Evolutionary conservation across 139 green algal species (phyloP).

Genomic region (Chlamydomonas sphaeroides): DNA sequence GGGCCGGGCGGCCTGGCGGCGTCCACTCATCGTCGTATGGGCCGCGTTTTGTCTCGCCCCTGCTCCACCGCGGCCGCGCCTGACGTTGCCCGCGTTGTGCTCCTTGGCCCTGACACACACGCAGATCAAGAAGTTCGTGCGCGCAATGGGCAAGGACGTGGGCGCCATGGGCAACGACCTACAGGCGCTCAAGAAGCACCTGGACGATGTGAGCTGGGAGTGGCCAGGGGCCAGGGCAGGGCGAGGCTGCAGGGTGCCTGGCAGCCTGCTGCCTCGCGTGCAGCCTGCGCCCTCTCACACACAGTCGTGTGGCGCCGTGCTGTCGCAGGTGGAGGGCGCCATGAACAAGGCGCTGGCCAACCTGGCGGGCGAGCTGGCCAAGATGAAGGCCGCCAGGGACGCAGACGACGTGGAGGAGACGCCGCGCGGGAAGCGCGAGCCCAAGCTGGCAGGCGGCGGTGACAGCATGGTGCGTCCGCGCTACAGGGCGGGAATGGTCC

Average conservation of each 20-base stretch:
- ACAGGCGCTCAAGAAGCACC: conserved; percentile 41
- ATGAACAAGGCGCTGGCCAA: conserved; percentile 36
- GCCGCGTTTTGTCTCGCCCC: too few relatives aligned
- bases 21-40: too few relatives aligned
- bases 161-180: conserved; percentile 45
- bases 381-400: conserved; percentile 12
- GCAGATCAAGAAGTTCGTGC: conserved; percentile 48
- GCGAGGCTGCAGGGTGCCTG: neutral
- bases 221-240: too few relatives aligned
- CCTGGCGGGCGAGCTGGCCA: conserved; percentile 26
- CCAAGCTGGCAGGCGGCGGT: conserved; percentile 1
- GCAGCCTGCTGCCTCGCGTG: neutral
- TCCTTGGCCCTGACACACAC: too few relatives aligned
- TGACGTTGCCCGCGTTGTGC: too few relatives aligned
- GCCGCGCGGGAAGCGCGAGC: neutral
- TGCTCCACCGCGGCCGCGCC: too few relatives aligned
- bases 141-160: conserved; percentile 44
- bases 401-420: neutral
- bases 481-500: too few relatives aligned
- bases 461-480: conserved; percentile 29
- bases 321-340: conserved; percentile 24
- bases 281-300: neutral
- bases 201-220: conserved; percentile 24
- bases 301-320: too few relatives aligned
- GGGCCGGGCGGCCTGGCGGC: too few relatives aligned